Conservation (phyloP, 1,284 basidiomycete species). For the Irpex sp. region DNA sequence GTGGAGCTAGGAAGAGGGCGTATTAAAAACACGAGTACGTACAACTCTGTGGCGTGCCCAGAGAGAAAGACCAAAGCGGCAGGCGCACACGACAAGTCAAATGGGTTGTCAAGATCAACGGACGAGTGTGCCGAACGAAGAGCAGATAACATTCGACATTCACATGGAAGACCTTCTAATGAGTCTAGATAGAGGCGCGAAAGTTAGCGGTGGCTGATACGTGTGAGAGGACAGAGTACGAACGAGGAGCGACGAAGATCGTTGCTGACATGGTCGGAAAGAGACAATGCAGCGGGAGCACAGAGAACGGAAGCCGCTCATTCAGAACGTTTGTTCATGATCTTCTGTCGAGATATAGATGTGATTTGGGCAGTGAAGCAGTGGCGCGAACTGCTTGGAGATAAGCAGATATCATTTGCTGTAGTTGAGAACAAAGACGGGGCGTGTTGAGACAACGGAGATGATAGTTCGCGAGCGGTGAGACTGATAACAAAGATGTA, state of each 20-base stretch:
- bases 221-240: background rate
- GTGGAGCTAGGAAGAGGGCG: background rate
- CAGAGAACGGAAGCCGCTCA: conserved; percentile 1
- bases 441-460: background rate
- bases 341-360: background rate
- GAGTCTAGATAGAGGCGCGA: conserved; percentile 3
- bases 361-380: background rate
- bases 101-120: background rate
- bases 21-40: conserved; percentile 1
- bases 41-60: background rate
- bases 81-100: background rate
- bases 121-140: background rate
- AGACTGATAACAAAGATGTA: background rate
- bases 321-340: conserved; percentile 1
- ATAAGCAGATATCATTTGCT: background rate
- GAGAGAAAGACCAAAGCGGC: background rate
- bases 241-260: conserved; percentile 4
- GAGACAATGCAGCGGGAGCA: background rate
- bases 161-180: background rate
- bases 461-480: background rate
- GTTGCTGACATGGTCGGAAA: conserved; percentile 5
- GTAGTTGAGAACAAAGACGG: background rate
- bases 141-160: background rate
- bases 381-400: background rate
- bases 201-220: background rate